phyloP scores from a whole-genome alignment of 2,329 filamentous ascomycete genomes.

The Gremmenia infestans region DNA sequence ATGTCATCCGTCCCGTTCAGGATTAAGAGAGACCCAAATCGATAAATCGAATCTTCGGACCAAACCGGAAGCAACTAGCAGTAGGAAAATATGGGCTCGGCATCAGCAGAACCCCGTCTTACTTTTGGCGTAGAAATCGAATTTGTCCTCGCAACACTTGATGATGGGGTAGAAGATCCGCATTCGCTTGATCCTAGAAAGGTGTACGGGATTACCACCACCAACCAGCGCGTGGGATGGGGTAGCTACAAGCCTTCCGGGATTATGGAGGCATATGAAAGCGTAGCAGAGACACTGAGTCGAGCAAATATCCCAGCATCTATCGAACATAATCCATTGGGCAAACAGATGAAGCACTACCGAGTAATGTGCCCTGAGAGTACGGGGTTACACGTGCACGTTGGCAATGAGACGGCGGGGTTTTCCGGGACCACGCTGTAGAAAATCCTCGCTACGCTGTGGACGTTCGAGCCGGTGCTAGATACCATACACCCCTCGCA shows the following conservation, averaged over 20 bases:
- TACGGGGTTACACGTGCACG: constrained; percentile 30
- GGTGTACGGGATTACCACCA: neutral
- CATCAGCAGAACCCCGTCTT: neutral
- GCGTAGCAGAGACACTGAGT: constrained; percentile 3
- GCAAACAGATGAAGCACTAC: constrained; percentile 1
- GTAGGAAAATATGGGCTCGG: neutral
- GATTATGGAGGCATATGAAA: neutral
- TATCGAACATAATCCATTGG: neutral
- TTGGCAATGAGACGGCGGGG: constrained; percentile 24
- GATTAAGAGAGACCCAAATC: too few relatives aligned
- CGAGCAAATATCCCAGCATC: neutral
- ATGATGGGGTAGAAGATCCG: constrained; percentile 3
- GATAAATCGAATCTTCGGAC: too few relatives aligned
- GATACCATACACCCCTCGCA: constrained; percentile 24
- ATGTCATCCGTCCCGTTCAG: too few relatives aligned
- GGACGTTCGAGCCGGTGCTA: constrained; percentile 27
- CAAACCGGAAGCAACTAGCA: neutral
- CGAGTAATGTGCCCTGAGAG: constrained; percentile 19
- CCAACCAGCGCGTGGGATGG: neutral
- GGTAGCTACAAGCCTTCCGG: neutral
- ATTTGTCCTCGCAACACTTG: constrained; percentile 14
- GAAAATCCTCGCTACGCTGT: constrained; percentile 26
- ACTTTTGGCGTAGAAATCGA: constrained; percentile 24
- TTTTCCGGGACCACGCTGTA: constrained; percentile 25
- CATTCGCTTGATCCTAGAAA: constrained; percentile 4